A percentile compares a stretch with the other conserved stretches of the same genome.
These are phyloP conservation scores for Penicillium sp. DNA, from an alignment of 2,329 filamentous ascomycete genomes.

Conservation along the genomic window DNA sequence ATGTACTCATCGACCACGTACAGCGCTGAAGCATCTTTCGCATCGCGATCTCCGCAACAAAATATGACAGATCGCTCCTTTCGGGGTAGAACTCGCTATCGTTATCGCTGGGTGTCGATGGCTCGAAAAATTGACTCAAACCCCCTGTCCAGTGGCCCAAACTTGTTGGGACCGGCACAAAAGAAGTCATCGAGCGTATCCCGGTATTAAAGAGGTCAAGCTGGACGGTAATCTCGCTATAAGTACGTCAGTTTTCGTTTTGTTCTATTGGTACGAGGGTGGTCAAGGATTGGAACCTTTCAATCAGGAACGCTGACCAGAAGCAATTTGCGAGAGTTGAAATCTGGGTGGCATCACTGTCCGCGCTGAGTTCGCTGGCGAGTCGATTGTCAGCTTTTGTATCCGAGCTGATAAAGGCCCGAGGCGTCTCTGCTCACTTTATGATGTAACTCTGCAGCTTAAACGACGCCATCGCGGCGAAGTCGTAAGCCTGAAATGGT, in stretches of 20 bases:
- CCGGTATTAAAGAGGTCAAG: not conserved
- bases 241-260: not conserved
- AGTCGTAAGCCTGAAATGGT: not conserved
- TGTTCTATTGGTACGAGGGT: not conserved
- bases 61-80: conserved; percentile 23
- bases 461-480: not conserved
- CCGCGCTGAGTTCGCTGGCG: not conserved
- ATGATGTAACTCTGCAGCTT: not conserved
- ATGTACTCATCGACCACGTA: conserved; percentile 25
- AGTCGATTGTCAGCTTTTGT: not conserved
- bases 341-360: not conserved
- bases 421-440: not conserved
- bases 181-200: not conserved
- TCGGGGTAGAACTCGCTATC: not conserved
- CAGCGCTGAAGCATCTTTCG: conserved; percentile 37
- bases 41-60: conserved; percentile 40
- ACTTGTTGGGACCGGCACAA: not conserved
- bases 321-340: not conserved
- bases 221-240: not conserved
- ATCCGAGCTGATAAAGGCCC: not conserved
- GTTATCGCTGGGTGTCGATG: not conserved
- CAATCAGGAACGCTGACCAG: not conserved
- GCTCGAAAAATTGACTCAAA: not conserved
- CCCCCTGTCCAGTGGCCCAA: not conserved
- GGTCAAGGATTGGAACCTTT: not conserved